Evolutionary conservation across 495 filamentous ascomycete genomes (phyloP), one percentile per base, ranked within the genome.

Genomic region (Aspergillus saccharolyticus): DNA sequence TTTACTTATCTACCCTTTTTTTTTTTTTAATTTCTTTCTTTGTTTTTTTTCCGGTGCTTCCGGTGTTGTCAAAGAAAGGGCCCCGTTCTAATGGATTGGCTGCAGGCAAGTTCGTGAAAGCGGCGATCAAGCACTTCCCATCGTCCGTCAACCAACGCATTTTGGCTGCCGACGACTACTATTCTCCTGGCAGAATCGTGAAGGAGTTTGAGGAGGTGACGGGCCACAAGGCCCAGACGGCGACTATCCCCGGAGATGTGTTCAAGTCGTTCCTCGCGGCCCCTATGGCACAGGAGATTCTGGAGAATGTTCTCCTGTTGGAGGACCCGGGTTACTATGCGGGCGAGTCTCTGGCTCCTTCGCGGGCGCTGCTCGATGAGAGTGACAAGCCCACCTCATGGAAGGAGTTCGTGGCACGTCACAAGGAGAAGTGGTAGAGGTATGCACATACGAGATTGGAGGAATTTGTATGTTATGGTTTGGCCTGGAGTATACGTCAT

Each of bases 41-140:
- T n/a, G n/a, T n/a, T n/a, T n/a, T n/a, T n/a, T n/a, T n/a, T n/a
- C n/a, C n/a, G n/a, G n/a, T n/a, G n/a, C n/a, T n/a, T n/a, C n/a
- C n/a, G n/a, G n/a, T n/a, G n/a, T n/a, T n/a, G n/a, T n/a, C n/a
- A n/a, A n/a, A n/a, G n/a, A n/a, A 2, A 8, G 17, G 8, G 25
- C 4, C 6, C 5, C 3, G 17, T 30, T 14, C 21, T 50, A 7
- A 33, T 48, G 20, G 8, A 20, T 9, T 30, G 46, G 24, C 1
- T 6, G 1, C n/a, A 19, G 76, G 72, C 43, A 85, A 82, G 56
- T 87, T 80, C 63, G 74, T 86, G 57, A 78, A 77, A 21, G 78
- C 71, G 3, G 79, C 81, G 5, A 53, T 72, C 16, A 59, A 55
- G 6, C 52, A 66, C 25, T 33, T 47, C 0, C 57, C 62, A 0